These are phyloP conservation scores for Zygosaccharomyces kombuchaensis DNA, from an alignment of 805 yeast species.

Conservation along the genomic window DNA sequence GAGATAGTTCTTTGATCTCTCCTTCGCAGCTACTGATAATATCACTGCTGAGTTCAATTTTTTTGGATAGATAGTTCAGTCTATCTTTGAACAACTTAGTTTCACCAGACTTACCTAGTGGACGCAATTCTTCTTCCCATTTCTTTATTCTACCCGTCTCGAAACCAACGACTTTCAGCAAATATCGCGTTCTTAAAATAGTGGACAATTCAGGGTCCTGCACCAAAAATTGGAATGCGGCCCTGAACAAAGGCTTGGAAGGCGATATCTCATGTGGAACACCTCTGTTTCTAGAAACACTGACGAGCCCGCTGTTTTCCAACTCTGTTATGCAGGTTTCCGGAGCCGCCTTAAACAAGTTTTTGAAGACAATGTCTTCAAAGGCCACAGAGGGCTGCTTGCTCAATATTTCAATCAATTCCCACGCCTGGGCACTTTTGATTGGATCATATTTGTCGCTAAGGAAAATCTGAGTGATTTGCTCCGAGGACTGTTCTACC, in stretches of 20 bases:
- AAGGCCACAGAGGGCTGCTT: constrained; percentile 43
- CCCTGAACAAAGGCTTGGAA: constrained; percentile 78
- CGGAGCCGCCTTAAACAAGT: constrained; percentile 56
- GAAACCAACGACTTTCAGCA: constrained; percentile 48
- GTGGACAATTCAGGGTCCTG: constrained; percentile 52
- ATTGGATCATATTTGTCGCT: constrained; percentile 49
- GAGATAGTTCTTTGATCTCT: constrained; percentile 36
- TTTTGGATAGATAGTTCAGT: constrained; percentile 59
- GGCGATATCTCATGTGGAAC: constrained; percentile 60
- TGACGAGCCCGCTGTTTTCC: constrained; percentile 74
- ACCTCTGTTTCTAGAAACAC: constrained; percentile 73
- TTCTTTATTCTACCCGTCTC: constrained; percentile 60
- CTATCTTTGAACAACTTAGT: constrained; percentile 56
- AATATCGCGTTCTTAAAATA: constrained; percentile 59
- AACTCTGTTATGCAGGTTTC: constrained; percentile 58
- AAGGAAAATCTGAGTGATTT: constrained; percentile 74
- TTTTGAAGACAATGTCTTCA: constrained; percentile 50
- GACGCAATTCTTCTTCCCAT: constrained; percentile 68
- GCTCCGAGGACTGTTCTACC: constrained; percentile 81
- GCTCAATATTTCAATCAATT: constrained; percentile 61
- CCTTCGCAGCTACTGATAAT: constrained; percentile 48
- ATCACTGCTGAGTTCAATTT: constrained; percentile 58
- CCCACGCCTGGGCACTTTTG: constrained; percentile 85
- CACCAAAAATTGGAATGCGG: constrained; percentile 70
- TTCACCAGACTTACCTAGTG: constrained; percentile 48